Evolutionary conservation across 768 basidiomycete species (phyloP).

Genomic region (Leccinum subtestaceum): DNA sequence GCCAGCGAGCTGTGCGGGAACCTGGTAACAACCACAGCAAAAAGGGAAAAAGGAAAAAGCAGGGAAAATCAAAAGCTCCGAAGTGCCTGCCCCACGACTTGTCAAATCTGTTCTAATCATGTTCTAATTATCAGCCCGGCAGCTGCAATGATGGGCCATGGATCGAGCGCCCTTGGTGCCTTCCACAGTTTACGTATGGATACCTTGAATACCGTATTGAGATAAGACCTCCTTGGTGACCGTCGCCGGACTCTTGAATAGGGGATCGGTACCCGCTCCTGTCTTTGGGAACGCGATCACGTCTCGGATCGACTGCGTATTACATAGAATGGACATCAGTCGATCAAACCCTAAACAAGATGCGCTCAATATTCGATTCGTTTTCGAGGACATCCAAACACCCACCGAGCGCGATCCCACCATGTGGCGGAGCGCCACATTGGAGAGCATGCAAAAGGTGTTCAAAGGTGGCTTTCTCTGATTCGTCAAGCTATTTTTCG

Average conservation of each 20-base stretch:
- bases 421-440: slow-evolving; percentile 94
- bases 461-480: slow-evolving; percentile 72
- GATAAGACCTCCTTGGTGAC: slow-evolving; percentile 49
- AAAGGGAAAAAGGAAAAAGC: not conserved
- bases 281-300: slow-evolving; percentile 98
- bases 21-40: not conserved
- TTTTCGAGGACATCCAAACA: slow-evolving; percentile 10
- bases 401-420: slow-evolving; percentile 87
- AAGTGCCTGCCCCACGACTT: not conserved
- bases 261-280: slow-evolving; percentile 74
- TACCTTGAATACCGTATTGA: slow-evolving; percentile 60
- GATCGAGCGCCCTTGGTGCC: not conserved
- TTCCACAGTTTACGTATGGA: slow-evolving; percentile 9
- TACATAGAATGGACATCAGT: slow-evolving; percentile 87
- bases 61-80: not conserved
- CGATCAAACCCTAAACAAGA: slow-evolving; percentile 80
- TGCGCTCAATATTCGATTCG: slow-evolving; percentile 4
- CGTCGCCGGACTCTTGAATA: slow-evolving; percentile 84
- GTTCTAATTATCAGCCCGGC: not conserved
- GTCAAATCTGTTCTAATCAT: not conserved
- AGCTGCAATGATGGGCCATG: slow-evolving; percentile 2
- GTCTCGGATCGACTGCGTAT: slow-evolving; percentile 83
- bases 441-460: slow-evolving; percentile 84
- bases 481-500: slow-evolving; percentile 59
- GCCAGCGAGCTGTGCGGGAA: not conserved